phyloP scores from a whole-genome alignment of 83 land plant genomes.

The Larix sibirica region DNA sequence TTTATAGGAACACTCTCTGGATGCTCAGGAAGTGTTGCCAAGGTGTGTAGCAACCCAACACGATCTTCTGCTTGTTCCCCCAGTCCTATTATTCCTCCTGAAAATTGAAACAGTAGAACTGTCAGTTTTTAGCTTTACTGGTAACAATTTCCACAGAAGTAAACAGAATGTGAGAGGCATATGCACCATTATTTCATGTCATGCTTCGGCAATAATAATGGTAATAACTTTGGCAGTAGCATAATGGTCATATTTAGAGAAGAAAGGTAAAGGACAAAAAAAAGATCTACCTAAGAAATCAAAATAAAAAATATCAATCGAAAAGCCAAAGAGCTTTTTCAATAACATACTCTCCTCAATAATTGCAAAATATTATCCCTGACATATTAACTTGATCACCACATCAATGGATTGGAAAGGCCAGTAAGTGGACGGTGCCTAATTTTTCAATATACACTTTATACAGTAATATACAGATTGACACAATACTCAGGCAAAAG shows the following conservation, averaged over 20 bases:
- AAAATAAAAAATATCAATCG: too few relatives aligned
- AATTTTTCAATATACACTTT: too few relatives aligned
- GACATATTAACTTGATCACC: too few relatives aligned
- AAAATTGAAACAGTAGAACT: neutral
- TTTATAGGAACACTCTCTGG: constrained; percentile 99
- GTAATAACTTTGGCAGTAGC: neutral
- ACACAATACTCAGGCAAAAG: too few relatives aligned
- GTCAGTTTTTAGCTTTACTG: neutral
- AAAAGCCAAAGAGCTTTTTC: too few relatives aligned
- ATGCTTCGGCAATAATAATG: neutral
- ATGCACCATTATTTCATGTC: neutral
- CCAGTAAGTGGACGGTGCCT: too few relatives aligned
- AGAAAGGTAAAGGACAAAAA: too few relatives aligned
- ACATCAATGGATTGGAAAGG: too few relatives aligned
- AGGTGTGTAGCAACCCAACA: constrained; percentile 90
- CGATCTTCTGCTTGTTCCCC: constrained; percentile 97
- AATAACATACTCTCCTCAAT: too few relatives aligned
- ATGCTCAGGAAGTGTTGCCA: constrained; percentile 95
- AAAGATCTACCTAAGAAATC: too few relatives aligned
- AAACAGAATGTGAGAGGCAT: neutral
- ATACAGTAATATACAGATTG: too few relatives aligned
- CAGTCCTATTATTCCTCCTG: constrained; percentile 98
- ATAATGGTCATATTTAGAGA: neutral
- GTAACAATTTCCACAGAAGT: neutral
- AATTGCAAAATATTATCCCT: too few relatives aligned